phyloP scores from a whole-genome alignment of 176 grass and related monocot species.

The Secale cereale region DNA sequence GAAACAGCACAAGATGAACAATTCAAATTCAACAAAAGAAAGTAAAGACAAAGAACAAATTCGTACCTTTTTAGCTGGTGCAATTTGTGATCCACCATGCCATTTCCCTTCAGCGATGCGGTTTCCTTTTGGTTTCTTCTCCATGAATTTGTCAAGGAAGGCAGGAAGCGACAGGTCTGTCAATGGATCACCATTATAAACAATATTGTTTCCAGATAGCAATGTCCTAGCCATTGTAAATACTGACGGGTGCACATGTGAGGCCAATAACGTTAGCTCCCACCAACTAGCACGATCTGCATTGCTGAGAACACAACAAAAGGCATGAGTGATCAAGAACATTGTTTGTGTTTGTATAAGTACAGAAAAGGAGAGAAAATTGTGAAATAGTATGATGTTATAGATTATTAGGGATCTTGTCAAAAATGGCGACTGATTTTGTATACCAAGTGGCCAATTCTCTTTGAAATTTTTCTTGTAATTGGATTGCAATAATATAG shows the following conservation, averaged over 20 bases:
- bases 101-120: constrained; percentile 75
- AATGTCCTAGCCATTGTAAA: constrained; percentile 85
- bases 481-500: neutral
- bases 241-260: constrained; percentile 93
- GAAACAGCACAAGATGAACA: neutral
- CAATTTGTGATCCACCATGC: constrained; percentile 96
- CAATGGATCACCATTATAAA: constrained; percentile 90
- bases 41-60: neutral
- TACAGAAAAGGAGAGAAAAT: neutral
- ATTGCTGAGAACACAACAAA: constrained; percentile 54
- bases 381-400: neutral
- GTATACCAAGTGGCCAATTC: neutral
- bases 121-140: constrained; percentile 90
- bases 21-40: constrained; percentile 18
- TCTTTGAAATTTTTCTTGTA: neutral
- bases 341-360: neutral
- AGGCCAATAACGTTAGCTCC: constrained; percentile 72
- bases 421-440: neutral
- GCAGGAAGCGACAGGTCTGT: constrained; percentile 73
- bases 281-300: constrained; percentile 80
- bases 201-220: constrained; percentile 80
- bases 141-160: constrained; percentile 97
- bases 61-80: constrained; percentile 75
- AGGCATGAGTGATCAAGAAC: constrained; percentile 11
- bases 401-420: neutral